These are phyloP conservation scores for Alternaria solani DNA, from an alignment of 2,329 filamentous ascomycete species.

Conservation along the genomic window DNA sequence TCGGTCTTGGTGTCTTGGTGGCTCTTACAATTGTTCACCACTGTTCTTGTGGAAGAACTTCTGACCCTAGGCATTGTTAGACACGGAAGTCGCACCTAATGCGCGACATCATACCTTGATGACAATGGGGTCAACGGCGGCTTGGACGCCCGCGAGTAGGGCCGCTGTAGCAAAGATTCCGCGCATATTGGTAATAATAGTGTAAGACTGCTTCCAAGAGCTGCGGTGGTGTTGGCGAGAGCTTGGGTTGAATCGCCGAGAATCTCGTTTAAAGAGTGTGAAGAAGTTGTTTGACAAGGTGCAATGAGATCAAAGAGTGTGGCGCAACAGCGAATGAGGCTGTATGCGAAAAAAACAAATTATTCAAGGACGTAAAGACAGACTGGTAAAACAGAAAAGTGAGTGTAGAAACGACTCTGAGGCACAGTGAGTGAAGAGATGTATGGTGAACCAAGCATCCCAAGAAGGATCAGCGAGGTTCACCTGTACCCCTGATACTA, in stretches of 20 bases:
- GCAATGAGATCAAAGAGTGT: constrained; percentile 30
- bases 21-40: constrained; percentile 69
- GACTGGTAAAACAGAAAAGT: constrained; percentile 41
- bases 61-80: constrained; percentile 63
- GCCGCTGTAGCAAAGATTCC: constrained; percentile 60
- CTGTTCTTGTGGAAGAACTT: constrained; percentile 92
- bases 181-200: constrained; percentile 60
- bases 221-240: constrained; percentile 34
- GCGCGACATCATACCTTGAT: constrained; percentile 67
- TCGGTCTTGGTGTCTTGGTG: background rate
- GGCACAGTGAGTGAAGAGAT: constrained; percentile 43
- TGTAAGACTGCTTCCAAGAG: constrained; percentile 38
- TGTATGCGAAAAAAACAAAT: constrained; percentile 27
- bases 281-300: constrained; percentile 17
- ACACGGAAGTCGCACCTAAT: constrained; percentile 5
- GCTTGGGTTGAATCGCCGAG: constrained; percentile 37
- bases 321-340: constrained; percentile 34
- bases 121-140: constrained; percentile 69
- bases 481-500: constrained; percentile 36
- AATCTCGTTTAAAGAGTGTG: constrained; percentile 24
- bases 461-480: constrained; percentile 34
- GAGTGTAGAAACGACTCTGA: constrained; percentile 45
- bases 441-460: constrained; percentile 34
- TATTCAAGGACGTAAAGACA: constrained; percentile 38
- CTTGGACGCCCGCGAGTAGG: constrained; percentile 61